Evolutionary conservation across 805 yeast species (phyloP), one percentile per base, ranked within the genome.

Genomic region (Metschnikowia aberdeeniae): DNA sequence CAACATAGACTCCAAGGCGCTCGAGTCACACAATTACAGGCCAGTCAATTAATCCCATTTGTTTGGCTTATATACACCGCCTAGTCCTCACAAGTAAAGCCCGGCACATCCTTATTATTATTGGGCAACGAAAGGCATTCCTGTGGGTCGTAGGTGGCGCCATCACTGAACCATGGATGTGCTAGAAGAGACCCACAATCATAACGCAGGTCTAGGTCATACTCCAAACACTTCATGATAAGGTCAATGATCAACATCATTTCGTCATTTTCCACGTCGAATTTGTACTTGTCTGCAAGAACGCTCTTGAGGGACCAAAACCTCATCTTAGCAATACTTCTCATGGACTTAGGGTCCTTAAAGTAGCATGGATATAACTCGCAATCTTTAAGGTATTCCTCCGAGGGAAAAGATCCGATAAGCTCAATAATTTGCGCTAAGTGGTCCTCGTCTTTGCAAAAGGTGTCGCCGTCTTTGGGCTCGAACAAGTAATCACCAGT

Each of bases 401-500:
- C 69, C 12, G 77, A 55, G 2, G 95, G 95, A 44, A 85, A 69
- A 28, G 77, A 74, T 1, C 95, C 92, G 42, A 87, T 61, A 13
- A 87, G 70, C 63, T 92, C 98, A 30, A 93, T 82, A 11, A 93
- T 88, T 63, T 93, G 98, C 0, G 98, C 98, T 56, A 93, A 75
- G 63, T 93, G 99, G 63, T 93, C 99, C 60, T 92, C 97, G 63
- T 90, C 96, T 59, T 90, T 90, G 40, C 82, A 63, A 66, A 88
- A 92, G 4, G 85, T 72, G 44, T 77, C 79, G 1, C 90, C 89
- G 50, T 80, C 80, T 42, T 81, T 78, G 5, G 99, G 99, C 62
- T 92, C 97, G 63, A 92, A 93, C 40, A 93, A 65, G 58, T 90
- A 90, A 64, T 92, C 98, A 3, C 98, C 98, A 0, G 99, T 92